A percentile compares a stretch with the other conserved stretches of the same genome.
phyloP scores from a whole-genome alignment of 139 green algal genomes.

The Coelastrella sp. region DNA sequence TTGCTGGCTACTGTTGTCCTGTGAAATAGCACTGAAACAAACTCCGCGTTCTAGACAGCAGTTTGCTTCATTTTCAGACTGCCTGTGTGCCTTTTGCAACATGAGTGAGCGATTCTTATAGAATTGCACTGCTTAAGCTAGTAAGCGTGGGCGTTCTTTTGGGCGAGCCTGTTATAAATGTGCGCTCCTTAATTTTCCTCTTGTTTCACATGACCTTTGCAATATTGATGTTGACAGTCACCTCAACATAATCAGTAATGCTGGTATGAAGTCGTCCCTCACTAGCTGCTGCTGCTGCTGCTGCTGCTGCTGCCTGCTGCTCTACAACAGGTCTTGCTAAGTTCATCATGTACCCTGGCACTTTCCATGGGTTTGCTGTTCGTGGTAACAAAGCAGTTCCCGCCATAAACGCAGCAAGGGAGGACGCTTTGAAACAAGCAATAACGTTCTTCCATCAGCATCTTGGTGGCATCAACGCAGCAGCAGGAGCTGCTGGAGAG shows the following conservation, averaged over 20 bases:
- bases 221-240: no score
- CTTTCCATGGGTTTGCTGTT: constrained; percentile 33
- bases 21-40: constrained; percentile 33
- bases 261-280: no score
- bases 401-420: background rate
- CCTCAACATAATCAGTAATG: no score
- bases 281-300: background rate
- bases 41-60: background rate
- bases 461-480: background rate
- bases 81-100: constrained; percentile 34
- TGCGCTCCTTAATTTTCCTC: no score
- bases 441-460: constrained; percentile 24
- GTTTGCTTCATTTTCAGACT: background rate
- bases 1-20: constrained; percentile 8
- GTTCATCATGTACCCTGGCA: constrained; percentile 12
- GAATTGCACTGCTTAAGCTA: constrained; percentile 25
- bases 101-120: constrained; percentile 36
- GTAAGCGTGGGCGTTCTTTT: background rate
- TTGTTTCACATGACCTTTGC: no score
- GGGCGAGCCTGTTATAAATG: no score
- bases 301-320: no score
- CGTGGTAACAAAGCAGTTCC: constrained; percentile 10
- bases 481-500: background rate
- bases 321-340: background rate
- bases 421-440: constrained; percentile 5